Base-by-base conservation (phyloP, 805 yeast species). In the Kodamaea laetipori region DNA sequence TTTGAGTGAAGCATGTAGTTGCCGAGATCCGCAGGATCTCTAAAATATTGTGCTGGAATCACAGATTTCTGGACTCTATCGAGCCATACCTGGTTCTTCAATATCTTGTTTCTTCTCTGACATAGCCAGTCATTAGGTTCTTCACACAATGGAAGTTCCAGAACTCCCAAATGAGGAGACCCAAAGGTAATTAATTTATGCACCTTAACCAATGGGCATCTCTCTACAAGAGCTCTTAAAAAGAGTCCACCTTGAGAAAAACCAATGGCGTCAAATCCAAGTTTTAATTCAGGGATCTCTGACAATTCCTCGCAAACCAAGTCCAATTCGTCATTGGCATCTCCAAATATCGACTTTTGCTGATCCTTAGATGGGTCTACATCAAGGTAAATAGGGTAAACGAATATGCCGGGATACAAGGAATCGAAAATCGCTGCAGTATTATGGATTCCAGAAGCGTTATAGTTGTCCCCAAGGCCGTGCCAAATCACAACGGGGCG, bases 201-300 rank as follows among this genome's bases (percentile, higher is more conserved):
- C 2, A 84, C 68, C 3, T 50, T 38, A 3, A 60, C 51, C 12
- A 37, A 43, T 3, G 68, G 60, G 60, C 92, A 86, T 17, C 76
- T 61, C 56, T 87, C 84, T 21, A 79, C 68, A 21, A 83, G 73
- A 4, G 82, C 83, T 36, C 95, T 63, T n/a, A 84, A 64, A 48
- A 86, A 81, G n/a, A 86, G 61, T 0, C 95, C 95, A 31, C 95
- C 95, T 57, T 86, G 95, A 0, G 92, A 84, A 51, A 84, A 82
- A 4, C 95, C 95, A 31, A 86, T 71, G 4, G 82, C 86, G 57
- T 84, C 82, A 55, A 85, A 82, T 0, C 90, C 90, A 25, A 62
- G 44, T 1, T 45, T 31, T 6, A 85, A 63, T 43, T 74, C 78
- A 0, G 78, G 64, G 1, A 76, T 67, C 1, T 51, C 51, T 0